Evolutionary conservation across 2,329 filamentous ascomycete genomes (phyloP), one percentile per base, ranked within the genome.

Genomic region (Stagonosporopsis chrysanthemi): DNA sequence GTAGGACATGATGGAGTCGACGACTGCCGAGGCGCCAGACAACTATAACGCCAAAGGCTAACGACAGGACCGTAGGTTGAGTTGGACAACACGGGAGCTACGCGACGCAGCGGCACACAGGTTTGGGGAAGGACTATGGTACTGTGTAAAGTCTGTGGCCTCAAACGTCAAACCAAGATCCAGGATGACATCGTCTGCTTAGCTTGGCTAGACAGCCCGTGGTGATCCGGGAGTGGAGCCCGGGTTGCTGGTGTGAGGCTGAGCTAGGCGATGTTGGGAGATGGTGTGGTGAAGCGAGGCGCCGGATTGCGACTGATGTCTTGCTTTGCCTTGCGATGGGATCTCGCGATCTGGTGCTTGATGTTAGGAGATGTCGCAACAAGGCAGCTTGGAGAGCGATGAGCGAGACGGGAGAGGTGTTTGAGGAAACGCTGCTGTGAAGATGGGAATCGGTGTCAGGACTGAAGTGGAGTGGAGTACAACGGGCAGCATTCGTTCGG

Each of bases 1-100:
- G 24, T 62, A 57, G 19, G 64, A 59, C 66, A 68, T 67, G 2
- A 28, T 52, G 22, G 24, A 17, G 4, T 6, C n/a, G 8, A 7
- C 5, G 8, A 8, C 24, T 26, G 24, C 24, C 6, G 14, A 11
- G 33, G 4, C 33, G 15, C 4, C n/a, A 17, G 11, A 19, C 19
- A 19, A 19, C 19, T 19, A 19, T 19, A 19, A 19, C 7, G n/a
- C 33, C 33, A 36, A 15, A 26, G n/a, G 15, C 33, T n/a, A 7
- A 4, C 33, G 15, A 36, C 14, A 7, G 33, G 14, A 36, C 33
- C 14, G n/a, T 29, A 38, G 48, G 44, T 19, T 11, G 50, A 31
- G 47, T 29, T 42, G 38, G 42, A 31, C 28, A 29, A 29, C 28
- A 12, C 28, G 28, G 8, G 12, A 29, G 28, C 8, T 9, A 11